Evolutionary conservation across 495 filamentous ascomycete genomes (phyloP).

Genomic region (Trichocladium antarcticum): DNA sequence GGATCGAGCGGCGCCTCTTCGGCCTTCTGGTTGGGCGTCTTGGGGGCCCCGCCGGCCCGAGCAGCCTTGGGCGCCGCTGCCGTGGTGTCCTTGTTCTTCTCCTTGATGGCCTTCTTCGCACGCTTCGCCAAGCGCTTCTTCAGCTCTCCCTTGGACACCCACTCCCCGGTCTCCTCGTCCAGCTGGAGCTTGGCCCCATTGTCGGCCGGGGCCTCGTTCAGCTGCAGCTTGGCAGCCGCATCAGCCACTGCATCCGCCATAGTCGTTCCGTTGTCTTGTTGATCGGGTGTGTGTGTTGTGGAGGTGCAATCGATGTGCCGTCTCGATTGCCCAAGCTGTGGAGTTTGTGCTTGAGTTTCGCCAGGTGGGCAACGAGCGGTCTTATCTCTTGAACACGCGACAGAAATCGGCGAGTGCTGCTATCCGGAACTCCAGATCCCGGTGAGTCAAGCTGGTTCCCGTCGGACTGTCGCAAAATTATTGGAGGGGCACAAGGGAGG

Average conservation of each 20-base stretch:
- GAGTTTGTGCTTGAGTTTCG: too few species aligned
- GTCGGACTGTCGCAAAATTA: constrained; percentile 9
- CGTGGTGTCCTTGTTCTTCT: constrained; percentile 32
- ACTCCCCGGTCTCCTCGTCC: constrained; percentile 55
- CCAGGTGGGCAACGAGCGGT: neutral
- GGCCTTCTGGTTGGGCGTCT: constrained; percentile 35
- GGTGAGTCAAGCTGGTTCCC: constrained; percentile 7
- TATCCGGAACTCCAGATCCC: neutral
- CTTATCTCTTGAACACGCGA: too few species aligned
- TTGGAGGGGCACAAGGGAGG: constrained; percentile 11
- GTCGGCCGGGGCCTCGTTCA: constrained; percentile 44
- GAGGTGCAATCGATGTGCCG: neutral
- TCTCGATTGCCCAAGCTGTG: too few species aligned
- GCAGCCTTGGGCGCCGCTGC: constrained; percentile 4
- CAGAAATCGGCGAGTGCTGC: too few species aligned
- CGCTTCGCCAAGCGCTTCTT: constrained; percentile 55
- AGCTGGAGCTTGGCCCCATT: constrained; percentile 47
- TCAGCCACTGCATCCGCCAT: constrained; percentile 50
- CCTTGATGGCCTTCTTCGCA: constrained; percentile 47
- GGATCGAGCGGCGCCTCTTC: constrained; percentile 47
- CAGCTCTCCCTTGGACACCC: constrained; percentile 54
- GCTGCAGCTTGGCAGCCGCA: constrained; percentile 45
- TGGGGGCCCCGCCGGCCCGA: constrained; percentile 27
- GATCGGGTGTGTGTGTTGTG: neutral
- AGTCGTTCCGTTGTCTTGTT: neutral